Evolutionary conservation across 2,329 filamentous ascomycete genomes (phyloP).

Genomic region (Colletotrichum liaoningense): DNA sequence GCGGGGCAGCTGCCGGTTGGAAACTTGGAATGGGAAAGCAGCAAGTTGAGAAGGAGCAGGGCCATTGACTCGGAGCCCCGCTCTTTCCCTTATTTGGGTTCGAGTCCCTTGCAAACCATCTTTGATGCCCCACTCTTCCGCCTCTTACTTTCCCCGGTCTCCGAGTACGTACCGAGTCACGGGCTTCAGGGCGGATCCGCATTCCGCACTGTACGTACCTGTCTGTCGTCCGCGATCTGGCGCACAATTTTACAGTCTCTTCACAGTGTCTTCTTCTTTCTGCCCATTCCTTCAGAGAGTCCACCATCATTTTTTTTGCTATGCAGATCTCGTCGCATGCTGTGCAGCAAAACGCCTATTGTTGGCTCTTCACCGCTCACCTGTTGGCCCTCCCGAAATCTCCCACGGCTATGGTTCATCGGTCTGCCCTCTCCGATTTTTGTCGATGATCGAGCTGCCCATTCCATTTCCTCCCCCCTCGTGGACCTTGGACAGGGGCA

Average conservation of each 20-base stretch:
- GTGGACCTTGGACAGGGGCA: constrained; percentile 1
- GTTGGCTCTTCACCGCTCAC: background rate
- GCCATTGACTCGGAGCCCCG: background rate
- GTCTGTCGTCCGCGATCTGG: too few species aligned
- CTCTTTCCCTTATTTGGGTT: background rate
- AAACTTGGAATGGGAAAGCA: background rate
- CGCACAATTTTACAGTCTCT: background rate
- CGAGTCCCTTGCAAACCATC: background rate
- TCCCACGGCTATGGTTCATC: background rate
- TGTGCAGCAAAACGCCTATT: background rate
- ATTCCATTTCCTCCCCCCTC: background rate
- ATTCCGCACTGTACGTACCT: background rate
- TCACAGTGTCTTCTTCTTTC: background rate
- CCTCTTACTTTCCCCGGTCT: background rate
- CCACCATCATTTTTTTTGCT: background rate
- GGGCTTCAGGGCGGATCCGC: too few species aligned
- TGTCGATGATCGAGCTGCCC: constrained; percentile 9
- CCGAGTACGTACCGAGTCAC: background rate
- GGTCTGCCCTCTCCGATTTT: constrained; percentile 14
- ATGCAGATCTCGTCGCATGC: background rate
- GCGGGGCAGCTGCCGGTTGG: background rate
- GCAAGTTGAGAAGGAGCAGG: constrained; percentile 21
- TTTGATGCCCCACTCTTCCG: background rate
- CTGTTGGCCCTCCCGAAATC: background rate
- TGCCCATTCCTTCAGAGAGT: background rate